These are phyloP conservation scores for Clavispora carvajalis DNA, from an alignment of 805 yeast species.

Conservation along the genomic window DNA sequence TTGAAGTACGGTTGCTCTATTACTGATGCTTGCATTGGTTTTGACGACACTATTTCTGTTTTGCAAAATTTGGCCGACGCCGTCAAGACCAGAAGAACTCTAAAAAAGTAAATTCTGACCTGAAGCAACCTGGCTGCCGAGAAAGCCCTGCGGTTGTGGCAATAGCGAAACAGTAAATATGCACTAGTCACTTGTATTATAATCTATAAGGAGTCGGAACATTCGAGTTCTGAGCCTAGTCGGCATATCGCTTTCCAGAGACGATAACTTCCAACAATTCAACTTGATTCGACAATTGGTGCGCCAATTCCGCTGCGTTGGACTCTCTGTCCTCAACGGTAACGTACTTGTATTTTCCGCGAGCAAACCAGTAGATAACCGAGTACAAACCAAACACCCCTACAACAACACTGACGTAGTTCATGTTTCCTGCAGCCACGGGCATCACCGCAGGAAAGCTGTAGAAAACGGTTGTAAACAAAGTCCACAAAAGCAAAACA, in stretches of 20 bases:
- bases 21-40: slow-evolving; percentile 93
- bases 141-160: not conserved
- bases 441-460: slow-evolving; percentile 64
- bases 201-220: not conserved
- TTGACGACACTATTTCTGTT: slow-evolving; percentile 84
- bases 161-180: too few species aligned
- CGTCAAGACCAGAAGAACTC: slow-evolving; percentile 70
- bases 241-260: not conserved
- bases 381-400: slow-evolving; percentile 42
- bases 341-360: slow-evolving; percentile 24
- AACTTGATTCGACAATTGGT: slow-evolving; percentile 21
- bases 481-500: slow-evolving; percentile 51
- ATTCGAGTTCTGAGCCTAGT: not conserved
- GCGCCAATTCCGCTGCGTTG: slow-evolving; percentile 16
- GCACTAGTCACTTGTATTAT: not conserved
- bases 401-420: slow-evolving; percentile 57
- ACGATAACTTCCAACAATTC: slow-evolving; percentile 15
- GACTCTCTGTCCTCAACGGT: slow-evolving; percentile 20
- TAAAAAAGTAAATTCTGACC: not conserved
- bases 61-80: slow-evolving; percentile 76
- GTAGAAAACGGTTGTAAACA: slow-evolving; percentile 55
- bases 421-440: slow-evolving; percentile 57
- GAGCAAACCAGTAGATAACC: slow-evolving; percentile 47
- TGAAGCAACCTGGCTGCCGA: not conserved
- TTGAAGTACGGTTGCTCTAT: slow-evolving; percentile 92